Evolutionary conservation across 2,329 filamentous ascomycete genomes (phyloP), one percentile per base, ranked within the genome.

Genomic region (Calonectria hongkongensis): DNA sequence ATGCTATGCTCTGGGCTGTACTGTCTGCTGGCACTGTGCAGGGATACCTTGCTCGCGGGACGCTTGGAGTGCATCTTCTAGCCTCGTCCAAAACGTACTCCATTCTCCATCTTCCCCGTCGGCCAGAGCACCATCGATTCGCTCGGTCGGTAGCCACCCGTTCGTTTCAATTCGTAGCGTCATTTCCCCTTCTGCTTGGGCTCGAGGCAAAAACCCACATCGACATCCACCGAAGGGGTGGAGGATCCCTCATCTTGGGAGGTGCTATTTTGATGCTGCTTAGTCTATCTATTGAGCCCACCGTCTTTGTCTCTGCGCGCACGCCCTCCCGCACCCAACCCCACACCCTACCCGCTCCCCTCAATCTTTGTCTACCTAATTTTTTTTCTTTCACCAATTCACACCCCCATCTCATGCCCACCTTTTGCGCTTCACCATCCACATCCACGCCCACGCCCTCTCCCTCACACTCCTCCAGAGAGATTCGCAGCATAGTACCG

Each of bases 121-220:
- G 39, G 30, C 50, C 39, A 30, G 33, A 36, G 39, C 50, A 36
- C 48, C 50, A 10, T 58, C 62, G 41, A 63, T 66, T 69, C 62
- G 62, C 60, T 73, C 56, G 73, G 21, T 56, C 30, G 71, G 62
- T 67, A 75, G 74, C 74, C 75, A 77, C 73, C 78, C 73, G 74
- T 79, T 79, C 72, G 75, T 72, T 76, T 78, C 65, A 73, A 78
- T 74, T 66, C 48, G 64, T 43, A 75, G 72, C 70, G 60, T 72
- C 66, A 76, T 72, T 73, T 72, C 68, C 72, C 70, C 60, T 63
- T 68, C 64, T 66, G 43, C 54, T 60, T 33, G 66, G 66, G 62
- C 62, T 60, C 51, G 25, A 66, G 51, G 68, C 41, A 56, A 68
- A 66, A 56, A 68, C 54, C 65, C 47, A 66, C 45, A 41, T 39